A percentile compares a stretch with the other conserved stretches of the same genome.
These are phyloP conservation scores for Stellera chamaejasme DNA, from an alignment of 345 rosid genomes.

Conservation along the genomic window DNA sequence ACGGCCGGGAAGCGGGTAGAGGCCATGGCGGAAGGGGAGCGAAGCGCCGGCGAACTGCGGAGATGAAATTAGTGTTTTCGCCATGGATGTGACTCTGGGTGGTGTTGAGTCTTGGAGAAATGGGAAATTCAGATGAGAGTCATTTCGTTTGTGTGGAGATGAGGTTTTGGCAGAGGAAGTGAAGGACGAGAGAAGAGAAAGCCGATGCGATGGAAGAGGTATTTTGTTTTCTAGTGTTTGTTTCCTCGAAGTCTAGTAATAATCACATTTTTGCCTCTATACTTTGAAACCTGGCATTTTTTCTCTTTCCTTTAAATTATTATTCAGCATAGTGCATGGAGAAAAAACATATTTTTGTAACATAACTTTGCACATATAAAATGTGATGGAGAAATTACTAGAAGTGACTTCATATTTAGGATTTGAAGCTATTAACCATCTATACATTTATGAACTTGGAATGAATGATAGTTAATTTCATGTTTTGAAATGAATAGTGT, in stretches of 20 bases:
- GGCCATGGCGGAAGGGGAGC: constrained; percentile 44
- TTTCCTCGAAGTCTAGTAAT: not conserved
- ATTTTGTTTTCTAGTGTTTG: constrained; percentile 4
- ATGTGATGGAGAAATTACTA: too few relatives aligned
- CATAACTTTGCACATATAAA: too few relatives aligned
- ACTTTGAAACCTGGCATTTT: too few relatives aligned
- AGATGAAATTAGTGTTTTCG: constrained; percentile 72
- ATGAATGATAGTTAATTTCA: too few relatives aligned
- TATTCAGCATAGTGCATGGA: too few relatives aligned
- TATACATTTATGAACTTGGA: too few relatives aligned
- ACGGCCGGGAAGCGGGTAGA: constrained; percentile 38
- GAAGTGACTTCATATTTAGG: too few relatives aligned
- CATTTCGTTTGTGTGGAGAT: constrained; percentile 1
- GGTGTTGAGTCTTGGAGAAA: not conserved
- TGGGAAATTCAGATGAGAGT: not conserved
- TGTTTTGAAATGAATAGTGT: too few relatives aligned
- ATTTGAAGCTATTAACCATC: too few relatives aligned
- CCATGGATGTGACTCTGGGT: constrained; percentile 36
- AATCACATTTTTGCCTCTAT: too few relatives aligned
- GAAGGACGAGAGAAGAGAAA: not conserved
- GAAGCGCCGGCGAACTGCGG: constrained; percentile 61
- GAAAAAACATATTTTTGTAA: too few relatives aligned
- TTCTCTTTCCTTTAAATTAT: too few relatives aligned
- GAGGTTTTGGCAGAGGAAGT: constrained; percentile 5
- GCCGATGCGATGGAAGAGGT: not conserved